These are phyloP conservation scores for Talaromyces verruculosus DNA, from an alignment of 2,329 filamentous ascomycete species.

Conservation along the genomic window DNA sequence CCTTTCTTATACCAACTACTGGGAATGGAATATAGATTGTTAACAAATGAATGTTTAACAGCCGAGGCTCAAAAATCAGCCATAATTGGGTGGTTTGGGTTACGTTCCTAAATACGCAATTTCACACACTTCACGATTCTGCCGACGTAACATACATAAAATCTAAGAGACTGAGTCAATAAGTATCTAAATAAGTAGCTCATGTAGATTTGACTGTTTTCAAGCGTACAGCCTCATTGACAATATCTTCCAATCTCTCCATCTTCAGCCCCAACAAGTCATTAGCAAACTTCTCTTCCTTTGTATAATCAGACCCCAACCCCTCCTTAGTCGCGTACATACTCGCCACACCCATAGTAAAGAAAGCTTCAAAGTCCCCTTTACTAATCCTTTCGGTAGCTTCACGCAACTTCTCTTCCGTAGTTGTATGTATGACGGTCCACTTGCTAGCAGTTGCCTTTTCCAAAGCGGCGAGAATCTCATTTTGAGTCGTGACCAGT, in stretches of 20 bases:
- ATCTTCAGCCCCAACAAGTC: conserved; percentile 26
- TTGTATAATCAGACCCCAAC: background rate
- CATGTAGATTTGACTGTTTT: background rate
- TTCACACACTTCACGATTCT: background rate
- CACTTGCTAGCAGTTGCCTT: conserved; percentile 54
- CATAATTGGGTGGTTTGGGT: background rate
- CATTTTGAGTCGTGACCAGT: conserved; percentile 58
- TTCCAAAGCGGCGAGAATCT: conserved; percentile 57
- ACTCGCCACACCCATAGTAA: background rate
- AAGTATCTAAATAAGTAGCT: background rate
- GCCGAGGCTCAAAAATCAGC: background rate
- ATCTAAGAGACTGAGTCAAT: background rate
- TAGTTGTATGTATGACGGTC: conserved; percentile 45
- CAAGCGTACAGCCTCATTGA: background rate
- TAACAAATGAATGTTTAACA: background rate
- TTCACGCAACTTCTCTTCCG: conserved; percentile 27
- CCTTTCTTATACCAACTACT: background rate
- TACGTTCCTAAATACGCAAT: background rate
- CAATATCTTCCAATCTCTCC: conserved; percentile 21
- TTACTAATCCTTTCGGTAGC: conserved; percentile 24
- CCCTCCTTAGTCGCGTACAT: background rate
- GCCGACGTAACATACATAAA: background rate
- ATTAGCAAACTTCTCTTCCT: conserved; percentile 27
- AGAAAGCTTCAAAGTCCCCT: conserved; percentile 30
- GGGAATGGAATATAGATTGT: too few relatives aligned